phyloP scores from a whole-genome alignment of 768 basidiomycete genomes.

The Glaciozyma antarctica region DNA sequence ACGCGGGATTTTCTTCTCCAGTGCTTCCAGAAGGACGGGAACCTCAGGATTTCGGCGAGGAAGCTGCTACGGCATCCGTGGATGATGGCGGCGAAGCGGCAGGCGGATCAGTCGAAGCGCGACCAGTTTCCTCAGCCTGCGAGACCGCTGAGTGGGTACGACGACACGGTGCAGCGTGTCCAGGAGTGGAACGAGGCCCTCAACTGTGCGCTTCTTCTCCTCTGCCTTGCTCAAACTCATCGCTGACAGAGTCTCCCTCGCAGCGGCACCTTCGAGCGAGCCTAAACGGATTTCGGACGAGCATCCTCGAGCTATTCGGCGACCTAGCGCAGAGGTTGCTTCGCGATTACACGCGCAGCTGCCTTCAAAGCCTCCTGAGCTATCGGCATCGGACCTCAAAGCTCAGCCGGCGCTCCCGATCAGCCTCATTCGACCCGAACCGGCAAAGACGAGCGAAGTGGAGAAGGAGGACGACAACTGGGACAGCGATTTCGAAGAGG shows the following conservation, averaged over 20 bases:
- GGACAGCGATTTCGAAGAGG: slow-evolving; percentile 97
- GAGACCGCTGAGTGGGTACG: slow-evolving; percentile 50
- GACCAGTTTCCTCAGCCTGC: slow-evolving; percentile 19
- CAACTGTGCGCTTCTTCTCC: slow-evolving; percentile 52
- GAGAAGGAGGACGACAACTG: slow-evolving; percentile 91
- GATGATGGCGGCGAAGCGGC: slow-evolving; percentile 79
- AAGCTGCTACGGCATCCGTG: slow-evolving; percentile 88
- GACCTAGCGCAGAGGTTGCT: slow-evolving; percentile 23
- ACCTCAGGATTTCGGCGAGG: slow-evolving; percentile 84
- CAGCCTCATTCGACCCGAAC: neutral
- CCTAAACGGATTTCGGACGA: neutral
- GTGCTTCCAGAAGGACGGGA: slow-evolving; percentile 96
- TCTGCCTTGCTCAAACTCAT: neutral
- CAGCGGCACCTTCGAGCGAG: neutral
- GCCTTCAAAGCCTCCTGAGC: slow-evolving; percentile 37
- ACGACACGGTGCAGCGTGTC: slow-evolving; percentile 86
- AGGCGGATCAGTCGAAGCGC: slow-evolving; percentile 45
- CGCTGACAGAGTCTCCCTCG: neutral
- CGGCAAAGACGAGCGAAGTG: slow-evolving; percentile 48
- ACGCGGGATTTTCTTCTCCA: slow-evolving; percentile 95
- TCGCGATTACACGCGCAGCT: slow-evolving; percentile 31
- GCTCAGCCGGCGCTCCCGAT: neutral
- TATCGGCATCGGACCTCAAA: neutral
- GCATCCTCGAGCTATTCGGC: neutral
- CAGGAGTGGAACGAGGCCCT: slow-evolving; percentile 99